Evolutionary conservation across 352 stramenopile species (phyloP), one percentile per base, ranked within the genome.

Genomic region (Aphanomyces cochlioides): DNA sequence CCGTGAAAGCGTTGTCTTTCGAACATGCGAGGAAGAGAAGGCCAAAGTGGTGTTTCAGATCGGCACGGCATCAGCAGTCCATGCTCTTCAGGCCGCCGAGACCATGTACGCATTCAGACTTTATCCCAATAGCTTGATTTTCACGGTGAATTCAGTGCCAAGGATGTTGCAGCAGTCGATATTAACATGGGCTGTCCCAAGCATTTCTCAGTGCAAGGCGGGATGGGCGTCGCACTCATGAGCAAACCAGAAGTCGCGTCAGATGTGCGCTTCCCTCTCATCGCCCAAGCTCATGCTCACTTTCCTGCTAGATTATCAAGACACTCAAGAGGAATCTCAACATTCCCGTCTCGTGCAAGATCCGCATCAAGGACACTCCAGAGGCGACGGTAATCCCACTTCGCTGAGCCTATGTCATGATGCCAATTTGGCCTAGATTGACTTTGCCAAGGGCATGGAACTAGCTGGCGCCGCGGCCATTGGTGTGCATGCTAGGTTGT

Each of bases 161-260:
- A 87, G 3, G 92, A 98, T 71, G 90, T 98, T 8, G 85, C 84
- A 6, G 83, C 88, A n/a, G 79, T 98, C 38, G 91, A 98, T 73
- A 85, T 98, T 72, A 98, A 98, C 75, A 98, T 98, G 93, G 93
- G 93, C 63, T 98, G 93, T 67, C 93, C 93, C 7, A 98, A 97
- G 78, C 85, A 95, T 69, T 98, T 98, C 64, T 97, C 90, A 15
- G 72, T 96, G 36, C 86, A 96, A 63, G 93, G 91, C 57, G 89
- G 90, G 38, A 98, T 98, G 93, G 93, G 93, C 37, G 87, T 88
- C 15, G 89, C 92, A 19, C 78, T 98, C 36, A 78, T 98, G 28
- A 85, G 85, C 56, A 96, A 90, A 61, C 92, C 90, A 39, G 81
- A 97, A 64, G 72, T 92, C 17, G 92, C 93, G 40, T 93, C 81